A percentile compares a stretch with the other conserved stretches of the same genome.
phyloP scores from a whole-genome alignment of 23 red algal genomes.

The Agarophyton chilense region DNA sequence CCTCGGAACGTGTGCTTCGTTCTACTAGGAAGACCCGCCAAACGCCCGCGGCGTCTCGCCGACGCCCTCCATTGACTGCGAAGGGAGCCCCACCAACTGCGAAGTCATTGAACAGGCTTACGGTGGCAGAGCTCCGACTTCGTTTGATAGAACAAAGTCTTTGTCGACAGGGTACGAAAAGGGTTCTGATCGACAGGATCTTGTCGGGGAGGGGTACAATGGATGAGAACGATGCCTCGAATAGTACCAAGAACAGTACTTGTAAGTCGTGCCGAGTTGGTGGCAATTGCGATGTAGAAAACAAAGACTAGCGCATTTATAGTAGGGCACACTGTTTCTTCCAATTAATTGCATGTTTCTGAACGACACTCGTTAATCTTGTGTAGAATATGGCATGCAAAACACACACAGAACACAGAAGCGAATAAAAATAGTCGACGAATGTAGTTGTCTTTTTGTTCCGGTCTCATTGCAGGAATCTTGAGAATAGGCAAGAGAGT shows the following conservation, averaged over 20 bases:
- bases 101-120: background rate
- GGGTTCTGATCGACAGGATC: background rate
- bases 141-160: background rate
- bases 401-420: no score
- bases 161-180: conserved; percentile 18
- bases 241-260: background rate
- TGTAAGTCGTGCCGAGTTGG: conserved; percentile 4
- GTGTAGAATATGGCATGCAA: no score
- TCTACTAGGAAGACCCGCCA: background rate
- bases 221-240: background rate
- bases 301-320: background rate
- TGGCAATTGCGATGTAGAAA: background rate
- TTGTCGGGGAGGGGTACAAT: background rate
- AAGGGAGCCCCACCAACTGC: background rate
- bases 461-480: no score
- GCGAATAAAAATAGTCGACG: no score
- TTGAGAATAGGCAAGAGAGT: no score
- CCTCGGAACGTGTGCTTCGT: background rate
- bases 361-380: background rate
- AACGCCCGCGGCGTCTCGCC: background rate
- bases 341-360: background rate
- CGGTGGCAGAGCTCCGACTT: conserved; percentile 6
- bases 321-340: no score
- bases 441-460: no score
- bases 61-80: background rate